Percentiles rank a stretch among this genome's conserved stretches.
Evolutionary conservation across 2,329 filamentous ascomycete species (phyloP).

Genomic region (Hymenoscyphus fructigenus): DNA sequence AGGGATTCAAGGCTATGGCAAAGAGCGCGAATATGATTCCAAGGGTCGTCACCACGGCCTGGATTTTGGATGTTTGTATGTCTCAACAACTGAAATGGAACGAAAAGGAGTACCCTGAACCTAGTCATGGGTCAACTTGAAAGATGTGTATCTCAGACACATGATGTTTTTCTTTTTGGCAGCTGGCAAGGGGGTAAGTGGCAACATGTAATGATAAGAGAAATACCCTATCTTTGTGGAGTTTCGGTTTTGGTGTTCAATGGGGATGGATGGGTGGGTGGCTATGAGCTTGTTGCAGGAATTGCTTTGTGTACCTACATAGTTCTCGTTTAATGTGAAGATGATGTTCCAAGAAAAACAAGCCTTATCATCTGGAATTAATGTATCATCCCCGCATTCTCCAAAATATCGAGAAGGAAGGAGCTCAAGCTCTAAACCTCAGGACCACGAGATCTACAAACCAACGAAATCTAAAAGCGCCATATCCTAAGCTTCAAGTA

Average conservation of each 20-base stretch:
- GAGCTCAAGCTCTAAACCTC: too few relatives aligned
- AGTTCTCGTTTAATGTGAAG: neutral
- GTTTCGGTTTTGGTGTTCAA: neutral
- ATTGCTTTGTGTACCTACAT: neutral
- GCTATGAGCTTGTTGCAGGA: neutral
- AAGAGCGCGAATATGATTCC: conserved; percentile 75
- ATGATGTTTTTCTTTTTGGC: neutral
- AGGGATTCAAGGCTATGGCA: conserved; percentile 77
- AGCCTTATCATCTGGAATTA: too few relatives aligned
- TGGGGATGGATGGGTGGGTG: neutral
- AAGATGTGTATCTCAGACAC: neutral
- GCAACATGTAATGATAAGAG: neutral
- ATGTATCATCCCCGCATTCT: too few relatives aligned
- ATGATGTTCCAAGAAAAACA: neutral
- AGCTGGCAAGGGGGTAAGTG: neutral
- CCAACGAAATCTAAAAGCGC: too few relatives aligned
- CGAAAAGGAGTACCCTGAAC: conserved; percentile 53
- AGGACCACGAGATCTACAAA: too few relatives aligned
- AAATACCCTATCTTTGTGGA: conserved; percentile 7
- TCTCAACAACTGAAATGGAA: conserved; percentile 74
- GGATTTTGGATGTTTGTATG: conserved; percentile 89
- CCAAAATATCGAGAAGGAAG: too few relatives aligned
- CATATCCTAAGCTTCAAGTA: too few relatives aligned
- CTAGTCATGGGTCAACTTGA: conserved; percentile 32
- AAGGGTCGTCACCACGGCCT: conserved; percentile 80